Evolutionary conservation across 306 rosid species (phyloP), one percentile per base, ranked within the genome.

Genomic region (Datisca glomerata): DNA sequence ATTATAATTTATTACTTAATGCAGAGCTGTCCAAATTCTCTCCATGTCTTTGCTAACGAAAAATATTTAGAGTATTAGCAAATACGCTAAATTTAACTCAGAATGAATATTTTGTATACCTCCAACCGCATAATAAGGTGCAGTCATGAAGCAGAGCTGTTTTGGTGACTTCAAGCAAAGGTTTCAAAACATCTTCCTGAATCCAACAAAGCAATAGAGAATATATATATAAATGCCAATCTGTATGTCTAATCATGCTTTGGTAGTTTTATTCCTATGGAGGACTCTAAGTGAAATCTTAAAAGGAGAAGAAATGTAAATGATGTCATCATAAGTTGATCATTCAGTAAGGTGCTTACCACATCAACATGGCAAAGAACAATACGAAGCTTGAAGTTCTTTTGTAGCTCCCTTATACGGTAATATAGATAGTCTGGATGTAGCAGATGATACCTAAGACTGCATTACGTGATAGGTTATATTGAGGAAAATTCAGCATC

Each of bases 71-170:
- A 46, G 7, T n/a, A 24, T 16, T 7, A 17, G 39, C 36, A 31
- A 7, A 31, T 31, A 9, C 12, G 8, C 16, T 11, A 21, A 7
- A 8, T 41, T 27, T 13, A 24, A 67, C 46, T 54, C 23, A 45
- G 31, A 59, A 24, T 24, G 56, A 44, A 34, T 18, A 50, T 48
- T n/a, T 53, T 43, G 7, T 37, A 37, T 53, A 89, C 97, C 97
- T 89, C 97, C 97, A 83, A 49, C 59, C 95, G 72, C 97, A 89
- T 60, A 89, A 51, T 20, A 89, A 76, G 44, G 95, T 74, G 50
- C 95, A 89, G 36, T 83, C 97, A 59, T 83, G 97, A 67, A 80
- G 97, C 75, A 89, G 56, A 51, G 93, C 86, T 36, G 95, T 89
- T 73, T 89, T 89, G 12, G 97, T 89, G 57, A 89, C 95, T 72